A percentile compares a stretch with the other conserved stretches of the same genome.
Conservation (phyloP, 306 rosid genomes). For the Trifolium repens region DNA sequence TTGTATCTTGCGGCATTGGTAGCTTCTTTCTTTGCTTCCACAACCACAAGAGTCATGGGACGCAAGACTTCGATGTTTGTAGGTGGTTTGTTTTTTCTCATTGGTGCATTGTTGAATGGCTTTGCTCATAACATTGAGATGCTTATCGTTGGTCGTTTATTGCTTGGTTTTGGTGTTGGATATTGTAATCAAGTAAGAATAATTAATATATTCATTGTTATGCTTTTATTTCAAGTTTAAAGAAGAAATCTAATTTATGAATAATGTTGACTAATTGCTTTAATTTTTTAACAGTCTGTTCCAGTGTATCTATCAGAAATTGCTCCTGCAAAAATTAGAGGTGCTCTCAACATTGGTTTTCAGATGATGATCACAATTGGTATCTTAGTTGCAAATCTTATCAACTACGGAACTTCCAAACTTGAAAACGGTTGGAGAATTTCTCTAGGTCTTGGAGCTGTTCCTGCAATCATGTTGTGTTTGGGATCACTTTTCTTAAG, state of each 20-base stretch:
- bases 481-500: slow-evolving; percentile 29
- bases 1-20: slow-evolving; percentile 43
- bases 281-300: slow-evolving; percentile 26
- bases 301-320: slow-evolving; percentile 44
- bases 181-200: slow-evolving; percentile 41
- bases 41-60: slow-evolving; percentile 38
- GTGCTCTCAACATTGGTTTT: slow-evolving; percentile 47
- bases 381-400: slow-evolving; percentile 43
- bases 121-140: slow-evolving; percentile 25
- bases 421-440: slow-evolving; percentile 37
- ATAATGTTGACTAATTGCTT: not conserved
- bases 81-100: slow-evolving; percentile 45
- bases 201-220: not conserved
- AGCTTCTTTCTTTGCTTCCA: slow-evolving; percentile 47
- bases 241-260: not conserved
- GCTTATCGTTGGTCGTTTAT: slow-evolving; percentile 48
- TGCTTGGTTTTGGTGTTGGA: slow-evolving; percentile 47
- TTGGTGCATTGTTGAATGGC: slow-evolving; percentile 45
- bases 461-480: slow-evolving; percentile 43
- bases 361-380: slow-evolving; percentile 53
- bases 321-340: slow-evolving; percentile 44
- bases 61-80: slow-evolving; percentile 42
- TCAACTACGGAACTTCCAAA: slow-evolving; percentile 31
- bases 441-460: slow-evolving; percentile 43
- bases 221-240: not conserved